Conservation (phyloP, 495 filamentous ascomycete genomes). For the Letharia columbiana region DNA sequence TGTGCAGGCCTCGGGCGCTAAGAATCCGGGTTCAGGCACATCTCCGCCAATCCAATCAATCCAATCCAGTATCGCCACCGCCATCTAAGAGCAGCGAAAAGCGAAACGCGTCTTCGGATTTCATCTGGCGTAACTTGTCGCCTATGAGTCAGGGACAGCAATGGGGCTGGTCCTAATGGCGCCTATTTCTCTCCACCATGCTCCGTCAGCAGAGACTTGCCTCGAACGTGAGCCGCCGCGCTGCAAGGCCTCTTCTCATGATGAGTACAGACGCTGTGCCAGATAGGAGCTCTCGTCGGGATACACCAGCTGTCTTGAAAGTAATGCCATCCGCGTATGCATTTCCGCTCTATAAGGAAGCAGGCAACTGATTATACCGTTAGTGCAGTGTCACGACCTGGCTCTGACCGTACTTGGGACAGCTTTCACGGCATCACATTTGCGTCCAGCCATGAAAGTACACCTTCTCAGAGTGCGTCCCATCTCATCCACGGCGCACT, state of each 20-base stretch:
- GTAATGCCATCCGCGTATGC: background rate
- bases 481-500: background rate
- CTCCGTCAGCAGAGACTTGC: slow-evolving; percentile 1
- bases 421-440: slow-evolving; percentile 1
- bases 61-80: too few species aligned
- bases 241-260: background rate
- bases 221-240: background rate
- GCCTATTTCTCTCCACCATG: slow-evolving; percentile 1
- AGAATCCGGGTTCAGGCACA: background rate
- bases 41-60: slow-evolving; percentile 6
- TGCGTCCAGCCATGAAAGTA: background rate
- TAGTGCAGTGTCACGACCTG: background rate
- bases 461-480: background rate
- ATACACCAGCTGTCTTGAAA: too few species aligned
- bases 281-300: background rate
- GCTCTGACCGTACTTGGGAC: slow-evolving; percentile 11
- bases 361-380: background rate
- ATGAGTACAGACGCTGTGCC: slow-evolving; percentile 2
- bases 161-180: slow-evolving; percentile 4
- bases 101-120: slow-evolving; percentile 1
- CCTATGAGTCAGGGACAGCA: background rate
- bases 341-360: background rate
- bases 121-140: background rate
- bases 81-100: background rate
- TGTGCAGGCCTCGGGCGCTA: background rate